These are phyloP conservation scores for Scleromitrula shiraiana DNA, from an alignment of 2,329 filamentous ascomycete species.

Conservation along the genomic window DNA sequence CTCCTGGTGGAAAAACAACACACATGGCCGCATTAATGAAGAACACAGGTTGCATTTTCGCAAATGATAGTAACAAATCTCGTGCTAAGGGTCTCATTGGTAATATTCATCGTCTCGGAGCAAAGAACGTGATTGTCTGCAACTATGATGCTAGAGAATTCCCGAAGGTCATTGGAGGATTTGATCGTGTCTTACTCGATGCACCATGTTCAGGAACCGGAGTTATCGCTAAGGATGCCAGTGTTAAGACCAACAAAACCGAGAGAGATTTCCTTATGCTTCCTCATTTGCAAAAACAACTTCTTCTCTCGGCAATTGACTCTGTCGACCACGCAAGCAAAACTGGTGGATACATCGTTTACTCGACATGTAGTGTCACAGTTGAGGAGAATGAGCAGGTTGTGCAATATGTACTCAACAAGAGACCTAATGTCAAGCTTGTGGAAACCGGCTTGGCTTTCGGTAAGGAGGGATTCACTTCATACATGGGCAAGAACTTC, in stretches of 20 bases:
- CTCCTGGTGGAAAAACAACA: slow-evolving; percentile 92
- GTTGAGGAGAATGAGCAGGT: slow-evolving; percentile 92
- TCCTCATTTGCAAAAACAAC: slow-evolving; percentile 90
- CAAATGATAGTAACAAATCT: slow-evolving; percentile 91
- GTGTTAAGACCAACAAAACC: slow-evolving; percentile 97
- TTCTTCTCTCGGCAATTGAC: slow-evolving; percentile 88
- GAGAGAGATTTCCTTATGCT: slow-evolving; percentile 90
- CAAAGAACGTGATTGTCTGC: slow-evolving; percentile 89
- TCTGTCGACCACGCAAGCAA: slow-evolving; percentile 86
- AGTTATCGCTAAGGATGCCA: slow-evolving; percentile 93
- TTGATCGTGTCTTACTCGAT: slow-evolving; percentile 89
- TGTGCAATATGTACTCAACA: slow-evolving; percentile 85
- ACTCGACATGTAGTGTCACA: slow-evolving; percentile 93
- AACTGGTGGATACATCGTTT: slow-evolving; percentile 90
- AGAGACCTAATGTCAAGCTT: slow-evolving; percentile 86
- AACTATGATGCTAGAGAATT: slow-evolving; percentile 94
- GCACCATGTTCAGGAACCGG: slow-evolving; percentile 94
- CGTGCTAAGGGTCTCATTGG: slow-evolving; percentile 96
- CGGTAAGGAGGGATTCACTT: slow-evolving; percentile 86
- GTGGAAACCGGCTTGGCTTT: slow-evolving; percentile 88
- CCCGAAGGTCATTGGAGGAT: slow-evolving; percentile 88
- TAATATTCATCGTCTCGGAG: slow-evolving; percentile 91
- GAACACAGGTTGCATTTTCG: slow-evolving; percentile 91
- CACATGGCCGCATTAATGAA: slow-evolving; percentile 96
- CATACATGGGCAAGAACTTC: slow-evolving; percentile 86